A percentile compares a stretch with the other conserved stretches of the same genome.
phyloP scores from a whole-genome alignment of 192 early-diverging fungal genomes.

The Mortierella alpina region DNA sequence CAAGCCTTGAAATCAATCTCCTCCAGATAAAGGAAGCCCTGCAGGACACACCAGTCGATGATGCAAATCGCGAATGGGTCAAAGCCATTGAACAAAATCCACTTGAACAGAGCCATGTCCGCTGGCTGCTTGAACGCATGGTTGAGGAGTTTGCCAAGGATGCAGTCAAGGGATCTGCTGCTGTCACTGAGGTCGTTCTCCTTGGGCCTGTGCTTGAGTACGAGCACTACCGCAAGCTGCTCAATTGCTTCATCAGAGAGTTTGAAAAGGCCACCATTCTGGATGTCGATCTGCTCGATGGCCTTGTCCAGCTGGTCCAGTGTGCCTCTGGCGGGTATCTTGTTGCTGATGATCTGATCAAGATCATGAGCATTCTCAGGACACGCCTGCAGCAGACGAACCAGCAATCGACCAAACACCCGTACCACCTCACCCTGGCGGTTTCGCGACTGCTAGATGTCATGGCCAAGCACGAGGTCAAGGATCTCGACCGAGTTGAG shows the following conservation, averaged over 20 bases:
- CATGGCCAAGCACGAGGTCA: background rate
- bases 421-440: background rate
- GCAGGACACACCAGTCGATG: too few species aligned
- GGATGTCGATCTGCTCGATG: background rate
- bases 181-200: background rate
- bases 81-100: background rate
- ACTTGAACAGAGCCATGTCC: background rate
- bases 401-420: background rate
- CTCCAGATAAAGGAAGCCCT: background rate
- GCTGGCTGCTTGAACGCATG: background rate
- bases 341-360: background rate
- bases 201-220: background rate
- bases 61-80: background rate
- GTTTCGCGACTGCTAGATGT: background rate
- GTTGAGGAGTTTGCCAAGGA: background rate
- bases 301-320: slow-evolving; percentile 1
- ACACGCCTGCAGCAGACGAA: background rate
- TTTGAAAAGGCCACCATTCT: background rate
- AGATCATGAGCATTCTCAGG: background rate
- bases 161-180: background rate
- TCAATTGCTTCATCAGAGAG: background rate
- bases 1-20: background rate
- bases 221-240: background rate
- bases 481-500: background rate
- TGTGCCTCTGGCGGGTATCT: background rate